Base-by-base conservation (phyloP, 148 eudicot genomes). In the Rheum nobile region DNA sequence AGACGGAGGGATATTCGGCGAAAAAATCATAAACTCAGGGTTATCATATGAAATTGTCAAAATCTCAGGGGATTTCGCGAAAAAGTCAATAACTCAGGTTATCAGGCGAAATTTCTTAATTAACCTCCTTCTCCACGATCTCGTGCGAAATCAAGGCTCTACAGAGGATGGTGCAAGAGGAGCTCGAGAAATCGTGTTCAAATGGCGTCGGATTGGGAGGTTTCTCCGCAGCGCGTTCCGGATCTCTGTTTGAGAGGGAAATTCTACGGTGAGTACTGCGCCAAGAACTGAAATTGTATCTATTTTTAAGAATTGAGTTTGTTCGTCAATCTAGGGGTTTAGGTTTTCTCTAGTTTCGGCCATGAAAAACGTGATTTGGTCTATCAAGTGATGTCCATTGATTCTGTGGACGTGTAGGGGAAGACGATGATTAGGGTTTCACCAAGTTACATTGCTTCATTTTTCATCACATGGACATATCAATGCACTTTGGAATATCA, bases 251-350 rank as follows among this genome's bases (percentile, higher is more conserved):
- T 46, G 86, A 88, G 69, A 74, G 98, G 98, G 4, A 77, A 82
- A 42, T 86, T 88, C 29, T 93, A 93, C 74, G 91, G 91, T 0
- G 88, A 82, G 78, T 93, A 93, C 74, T 74, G 83, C 8, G 95
- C 89, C 0, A 91, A 91, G 57, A 57, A 57, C 65, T 57, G 43
- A 24, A 11, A 24, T 57, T 57, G 32, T 8, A 57, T 26, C 13
- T 57, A 16, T 9, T 3, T 3, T 28, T 41, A 57, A 54, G 29
- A 22, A 19, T 52, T n/a, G 16, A 13, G 22, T 57, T 26, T 24
- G 31, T 10, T 57, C 65, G 9, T 41, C 5, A 22, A 26, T 57
- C 32, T 12, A 57, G 24, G 1, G 65, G 32, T 24, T 6, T 52
- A 52, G 28, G 55, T 17, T 48, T 48, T 48, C 46, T 48, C 22